Base-by-base conservation (phyloP, 2,329 filamentous ascomycete genomes). In the Periglandula ipomoeae region DNA sequence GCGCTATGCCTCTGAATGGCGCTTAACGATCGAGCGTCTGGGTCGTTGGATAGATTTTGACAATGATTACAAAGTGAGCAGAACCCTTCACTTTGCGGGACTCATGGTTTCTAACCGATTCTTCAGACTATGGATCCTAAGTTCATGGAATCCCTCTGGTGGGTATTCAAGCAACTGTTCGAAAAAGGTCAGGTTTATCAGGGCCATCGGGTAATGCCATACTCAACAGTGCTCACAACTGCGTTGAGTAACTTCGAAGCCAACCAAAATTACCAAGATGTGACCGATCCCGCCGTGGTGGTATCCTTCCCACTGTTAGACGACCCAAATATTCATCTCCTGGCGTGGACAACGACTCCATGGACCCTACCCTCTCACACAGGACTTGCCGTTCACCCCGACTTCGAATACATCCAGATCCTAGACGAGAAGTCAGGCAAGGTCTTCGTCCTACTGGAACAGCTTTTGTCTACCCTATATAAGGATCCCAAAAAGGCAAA, bases 31-130 rank as follows among this genome's bases (percentile, higher is more conserved):
- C 59, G 89, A 95, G 62, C 77, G 91, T 53, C 70, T 97, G 37
- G 91, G 91, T 49, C 84, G 91, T 50, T 97, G 91, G 91, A 93
- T 96, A 59, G 91, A 96, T 68, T 96, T 97, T 59, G 91, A 97
- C 68, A 93, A 95, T 59, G 89, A 96, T 65, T 96, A 95, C 74
- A 95, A 95, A 81, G 82, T 82, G 60, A 55, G 63, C 4, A 46
- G 22, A 30, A 32, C 8, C 53, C 11, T 34, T 15, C 15, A 13
- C 9, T 17, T 7, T 17, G 26, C 11, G 19, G 9, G 20, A 19
- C 32, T 2, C n/a, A 6, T 23, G 17, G 23, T 22, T 24, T 41
- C 44, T 48, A 15, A 20, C 24, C 11, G 42, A 19, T 24, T 19
- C 15, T 10, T 24, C 51, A 85, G 84, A 95, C 89, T 32, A 95